phyloP scores from a whole-genome alignment of 768 basidiomycete genomes.

The Psilocybe subaeruginosa region DNA sequence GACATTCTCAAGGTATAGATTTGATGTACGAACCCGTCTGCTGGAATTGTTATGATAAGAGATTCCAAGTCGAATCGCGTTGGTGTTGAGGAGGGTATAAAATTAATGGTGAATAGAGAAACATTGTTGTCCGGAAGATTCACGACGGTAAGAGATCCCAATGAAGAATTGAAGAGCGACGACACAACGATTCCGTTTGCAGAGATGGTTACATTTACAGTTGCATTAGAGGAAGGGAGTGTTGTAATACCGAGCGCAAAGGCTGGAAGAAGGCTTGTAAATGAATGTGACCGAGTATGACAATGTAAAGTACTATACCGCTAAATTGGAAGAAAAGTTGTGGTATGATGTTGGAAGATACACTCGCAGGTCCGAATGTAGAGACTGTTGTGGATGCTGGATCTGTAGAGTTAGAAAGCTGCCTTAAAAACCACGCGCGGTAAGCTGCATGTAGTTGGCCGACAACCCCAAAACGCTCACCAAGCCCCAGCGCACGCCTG shows the following conservation, averaged over 20 bases:
- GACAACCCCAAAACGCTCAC: slow-evolving; percentile 29
- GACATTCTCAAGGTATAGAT: background rate
- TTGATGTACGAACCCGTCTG: slow-evolving; percentile 17
- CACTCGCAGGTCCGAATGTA: slow-evolving; percentile 46
- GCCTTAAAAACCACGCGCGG: slow-evolving; percentile 23
- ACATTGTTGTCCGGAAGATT: slow-evolving; percentile 40
- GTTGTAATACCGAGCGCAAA: slow-evolving; percentile 46
- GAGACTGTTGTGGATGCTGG: slow-evolving; percentile 29
- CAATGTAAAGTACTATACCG: slow-evolving; percentile 36
- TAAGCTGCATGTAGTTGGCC: background rate
- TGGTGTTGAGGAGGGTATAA: slow-evolving; percentile 19
- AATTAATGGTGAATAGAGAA: slow-evolving; percentile 42
- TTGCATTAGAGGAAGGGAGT: slow-evolving; percentile 49
- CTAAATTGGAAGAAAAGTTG: slow-evolving; percentile 61
- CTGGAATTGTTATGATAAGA: slow-evolving; percentile 15
- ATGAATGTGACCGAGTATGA: background rate
- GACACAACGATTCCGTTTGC: slow-evolving; percentile 36
- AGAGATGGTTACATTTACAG: slow-evolving; percentile 53
- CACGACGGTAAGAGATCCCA: slow-evolving; percentile 39
- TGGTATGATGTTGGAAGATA: slow-evolving; percentile 46
- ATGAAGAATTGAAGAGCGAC: slow-evolving; percentile 41
- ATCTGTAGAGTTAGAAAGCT: slow-evolving; percentile 23
- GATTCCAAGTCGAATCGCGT: slow-evolving; percentile 22
- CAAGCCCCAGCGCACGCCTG: slow-evolving; percentile 44
- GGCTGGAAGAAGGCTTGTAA: slow-evolving; percentile 29